Evolutionary conservation across 1,284 basidiomycete species (phyloP).

Genomic region (Heterobasidion irregulare): DNA sequence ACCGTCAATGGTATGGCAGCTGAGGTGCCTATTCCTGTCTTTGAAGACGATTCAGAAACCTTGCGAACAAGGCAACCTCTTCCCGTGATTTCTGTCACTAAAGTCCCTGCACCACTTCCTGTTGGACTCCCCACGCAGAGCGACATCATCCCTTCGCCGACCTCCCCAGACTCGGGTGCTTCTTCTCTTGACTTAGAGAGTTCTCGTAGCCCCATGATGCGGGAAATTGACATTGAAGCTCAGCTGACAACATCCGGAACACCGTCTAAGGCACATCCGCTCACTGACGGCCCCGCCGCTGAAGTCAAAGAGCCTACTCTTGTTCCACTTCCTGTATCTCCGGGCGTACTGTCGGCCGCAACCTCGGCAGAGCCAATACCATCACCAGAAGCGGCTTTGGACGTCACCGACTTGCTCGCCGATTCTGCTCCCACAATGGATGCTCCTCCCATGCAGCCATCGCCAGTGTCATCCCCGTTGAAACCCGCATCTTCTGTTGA

Average conservation of each 20-base stretch:
- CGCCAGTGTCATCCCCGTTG: slow-evolving; percentile 9
- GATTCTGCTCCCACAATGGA: slow-evolving; percentile 29
- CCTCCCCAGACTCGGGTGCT: slow-evolving; percentile 31
- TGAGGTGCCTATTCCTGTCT: slow-evolving; percentile 29
- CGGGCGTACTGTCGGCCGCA: not conserved
- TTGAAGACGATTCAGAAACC: slow-evolving; percentile 12
- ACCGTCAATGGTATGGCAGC: slow-evolving; percentile 17
- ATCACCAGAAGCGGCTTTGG: slow-evolving; percentile 12
- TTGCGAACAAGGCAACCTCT: slow-evolving; percentile 11
- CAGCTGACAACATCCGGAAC: not conserved
- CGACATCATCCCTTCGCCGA: slow-evolving; percentile 42
- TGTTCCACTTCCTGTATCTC: slow-evolving; percentile 6
- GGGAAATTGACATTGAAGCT: slow-evolving; percentile 21
- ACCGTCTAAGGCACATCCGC: not conserved
- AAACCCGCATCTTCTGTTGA: not conserved
- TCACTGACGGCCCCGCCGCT: not conserved
- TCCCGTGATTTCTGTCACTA: slow-evolving; percentile 57
- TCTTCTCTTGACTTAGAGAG: slow-evolving; percentile 52
- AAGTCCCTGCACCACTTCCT: slow-evolving; percentile 59
- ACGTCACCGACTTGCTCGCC: slow-evolving; percentile 36
- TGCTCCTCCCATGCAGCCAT: slow-evolving; percentile 24
- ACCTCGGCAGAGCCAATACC: slow-evolving; percentile 7
- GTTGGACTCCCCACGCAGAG: slow-evolving; percentile 54
- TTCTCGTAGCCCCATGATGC: slow-evolving; percentile 34
- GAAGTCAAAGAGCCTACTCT: slow-evolving; percentile 5